A percentile compares a stretch with the other conserved stretches of the same genome.
Evolutionary conservation across 805 yeast genomes (phyloP).

Genomic region (Lachancea lanzarotensis): DNA sequence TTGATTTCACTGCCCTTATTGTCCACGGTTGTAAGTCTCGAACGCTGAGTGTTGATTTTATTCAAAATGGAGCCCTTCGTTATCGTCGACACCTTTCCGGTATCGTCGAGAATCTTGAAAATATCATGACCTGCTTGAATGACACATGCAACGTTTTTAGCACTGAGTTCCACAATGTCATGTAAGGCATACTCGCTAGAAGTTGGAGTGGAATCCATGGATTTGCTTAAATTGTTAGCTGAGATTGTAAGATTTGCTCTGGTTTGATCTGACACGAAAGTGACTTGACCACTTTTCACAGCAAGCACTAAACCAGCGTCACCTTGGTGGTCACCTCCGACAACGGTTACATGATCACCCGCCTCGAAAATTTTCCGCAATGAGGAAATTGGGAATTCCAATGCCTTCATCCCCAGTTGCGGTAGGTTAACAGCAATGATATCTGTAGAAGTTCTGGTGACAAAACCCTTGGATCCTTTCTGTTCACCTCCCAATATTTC

Average conservation of each 20-base stretch:
- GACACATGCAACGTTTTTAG: slow-evolving; percentile 81
- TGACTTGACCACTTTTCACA: slow-evolving; percentile 77
- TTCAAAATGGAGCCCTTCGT: slow-evolving; percentile 79
- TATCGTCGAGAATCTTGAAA: slow-evolving; percentile 71
- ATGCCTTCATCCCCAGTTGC: slow-evolving; percentile 44
- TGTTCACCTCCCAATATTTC: slow-evolving; percentile 92
- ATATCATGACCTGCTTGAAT: slow-evolving; percentile 85
- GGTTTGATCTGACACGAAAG: slow-evolving; percentile 83
- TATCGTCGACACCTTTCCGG: slow-evolving; percentile 66
- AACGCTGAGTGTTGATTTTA: slow-evolving; percentile 61
- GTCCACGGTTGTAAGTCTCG: slow-evolving; percentile 84
- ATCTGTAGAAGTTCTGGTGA: slow-evolving; percentile 59
- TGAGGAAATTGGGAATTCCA: slow-evolving; percentile 77
- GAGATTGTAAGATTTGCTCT: slow-evolving; percentile 86
- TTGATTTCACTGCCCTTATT: slow-evolving; percentile 75
- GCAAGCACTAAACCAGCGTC: slow-evolving; percentile 92
- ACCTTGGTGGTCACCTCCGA: slow-evolving; percentile 85
- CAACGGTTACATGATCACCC: slow-evolving; percentile 93
- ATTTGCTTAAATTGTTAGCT: slow-evolving; percentile 82
- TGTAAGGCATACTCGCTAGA: slow-evolving; percentile 77
- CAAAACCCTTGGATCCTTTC: slow-evolving; percentile 78
- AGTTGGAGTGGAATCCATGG: slow-evolving; percentile 78
- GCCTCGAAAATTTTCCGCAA: slow-evolving; percentile 78
- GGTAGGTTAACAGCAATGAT: slow-evolving; percentile 44
- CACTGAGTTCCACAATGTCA: slow-evolving; percentile 82